Conservation (phyloP, 2,329 filamentous ascomycete genomes). For the Calonectria pauciramosa region DNA sequence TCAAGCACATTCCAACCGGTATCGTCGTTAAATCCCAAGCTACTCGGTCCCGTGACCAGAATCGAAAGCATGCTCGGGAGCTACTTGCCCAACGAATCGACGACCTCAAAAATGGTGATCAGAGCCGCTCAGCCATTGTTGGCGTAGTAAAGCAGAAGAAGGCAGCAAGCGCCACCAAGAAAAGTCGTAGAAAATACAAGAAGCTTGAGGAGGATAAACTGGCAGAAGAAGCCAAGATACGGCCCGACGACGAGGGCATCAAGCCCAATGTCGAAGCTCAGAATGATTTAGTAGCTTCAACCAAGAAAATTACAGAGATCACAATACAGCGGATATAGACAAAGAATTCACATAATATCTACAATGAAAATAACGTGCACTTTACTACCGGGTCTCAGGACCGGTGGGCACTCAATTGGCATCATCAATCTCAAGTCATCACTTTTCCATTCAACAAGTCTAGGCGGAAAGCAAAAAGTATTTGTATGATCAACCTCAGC, state of each 20-base stretch:
- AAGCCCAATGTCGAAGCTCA: background rate
- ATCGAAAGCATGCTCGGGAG: slow-evolving; percentile 85
- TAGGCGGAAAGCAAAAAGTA: slow-evolving; percentile 61
- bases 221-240: slow-evolving; percentile 2
- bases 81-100: slow-evolving; percentile 84
- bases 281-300: background rate
- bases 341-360: background rate
- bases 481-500: slow-evolving; percentile 71
- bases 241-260: background rate
- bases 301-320: background rate
- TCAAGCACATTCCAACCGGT: slow-evolving; percentile 90
- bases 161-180: slow-evolving; percentile 84
- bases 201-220: slow-evolving; percentile 67
- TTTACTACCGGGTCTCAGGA: background rate
- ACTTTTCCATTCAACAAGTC: slow-evolving; percentile 49
- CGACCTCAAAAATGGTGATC: slow-evolving; percentile 77
- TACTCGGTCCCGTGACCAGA: slow-evolving; percentile 88
- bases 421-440: slow-evolving; percentile 37
- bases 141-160: slow-evolving; percentile 74
- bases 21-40: slow-evolving; percentile 95
- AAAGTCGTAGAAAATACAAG: slow-evolving; percentile 84
- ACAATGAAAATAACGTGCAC: background rate
- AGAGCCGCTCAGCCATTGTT: slow-evolving; percentile 76
- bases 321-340: slow-evolving; percentile 23
- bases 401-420: slow-evolving; percentile 1